Evolutionary conservation across 371 early-diverging fungal species (phyloP), one percentile per base, ranked within the genome.

Genomic region (Encephalitozoon hellem): DNA sequence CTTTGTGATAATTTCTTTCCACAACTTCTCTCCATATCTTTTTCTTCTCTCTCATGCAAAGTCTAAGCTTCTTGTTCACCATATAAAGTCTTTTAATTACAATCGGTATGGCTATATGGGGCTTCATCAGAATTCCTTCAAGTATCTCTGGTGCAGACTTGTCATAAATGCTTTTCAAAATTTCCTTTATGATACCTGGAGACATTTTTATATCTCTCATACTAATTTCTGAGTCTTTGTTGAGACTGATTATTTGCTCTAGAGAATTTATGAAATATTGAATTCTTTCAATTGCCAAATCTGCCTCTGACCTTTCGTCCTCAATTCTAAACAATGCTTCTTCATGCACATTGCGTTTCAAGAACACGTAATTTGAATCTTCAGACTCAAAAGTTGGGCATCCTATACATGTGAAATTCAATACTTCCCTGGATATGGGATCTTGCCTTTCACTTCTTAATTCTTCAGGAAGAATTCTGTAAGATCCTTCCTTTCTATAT

Each of bases 241-340:
- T 59, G 38, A 47, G 42, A 9, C 64, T 32, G 65, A 89, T 89
- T 55, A 95, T 88, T 4, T 94, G 92, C 80, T 94, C 93, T 67
- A 99, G 85, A 23, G 92, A 84, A 9, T 89, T 88, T 80, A 97
- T 96, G 1, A 92, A 89, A 59, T 90, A 89, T 71, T 92, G 80
- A 63, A 94, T 92, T 51, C 95, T 90, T 81, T 95, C 93, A 52
- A 97, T 92, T 81, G 93, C 90, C 74, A 96, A 85, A 81, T 97
- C 97, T 86, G 94, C 91, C 77, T 99, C 99, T 78, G 94, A 96
- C 67, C 92, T 88, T 80, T 97, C 97, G 83, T 97, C 97, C 85
- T 96, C 98, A 84, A 91, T 90, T 53, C 91, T 89, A 87, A 91
- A 93, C 83, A 99, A 85, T 12, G 90, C 90, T 79, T 99, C 99